Evolutionary conservation across 2,329 filamentous ascomycete genomes (phyloP), one percentile per base, ranked within the genome.

Genomic region (Albifimbria verrucaria): DNA sequence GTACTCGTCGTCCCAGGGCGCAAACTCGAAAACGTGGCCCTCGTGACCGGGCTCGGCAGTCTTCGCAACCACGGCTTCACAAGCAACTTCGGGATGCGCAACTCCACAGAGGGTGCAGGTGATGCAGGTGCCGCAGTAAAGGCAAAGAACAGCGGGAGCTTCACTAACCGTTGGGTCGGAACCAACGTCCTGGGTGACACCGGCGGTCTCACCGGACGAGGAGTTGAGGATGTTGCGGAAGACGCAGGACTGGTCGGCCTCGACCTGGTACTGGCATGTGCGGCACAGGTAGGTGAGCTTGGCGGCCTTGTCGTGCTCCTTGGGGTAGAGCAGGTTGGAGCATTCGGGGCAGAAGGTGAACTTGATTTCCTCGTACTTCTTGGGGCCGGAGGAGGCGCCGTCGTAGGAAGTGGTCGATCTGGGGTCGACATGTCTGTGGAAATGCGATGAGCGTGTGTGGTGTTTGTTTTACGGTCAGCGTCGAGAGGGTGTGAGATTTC

Each of bases 311-410:
- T 88, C 86, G 73, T 99, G 92, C 78, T 99, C 95, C 75, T 95
- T 94, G 49, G 94, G 94, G 68, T 97, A 97, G 52, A 99, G 81
- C 83, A 99, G 89, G 80, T 99, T 99, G 65, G 92, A 96, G 77
- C 94, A 99, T 81, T 99, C 94, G 64, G 91, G 92, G 79, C 94
- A 99, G 81, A 99, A 99, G 67, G 90, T 88, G 75, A 97, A 99
- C 47, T 90, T 92, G 72, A 97, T 92, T 72, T 96, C 91, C 74
- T 93, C 86, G 59, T 78, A 76, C 61, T 77, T 77, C 65, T 79
- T 80, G 63, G 80, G 76, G 54, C 66, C 71, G 49, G 67, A 65
- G 12, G 32, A 39, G 21, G 68, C 66, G 58, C 65, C 71, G 45
- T 76, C 74, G 58, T 75, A 65, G 26, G 73, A 72, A 51, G 68